These are phyloP conservation scores for Debaryomyces robertsiae DNA, from an alignment of 1,139 yeast species.

Conservation along the genomic window DNA sequence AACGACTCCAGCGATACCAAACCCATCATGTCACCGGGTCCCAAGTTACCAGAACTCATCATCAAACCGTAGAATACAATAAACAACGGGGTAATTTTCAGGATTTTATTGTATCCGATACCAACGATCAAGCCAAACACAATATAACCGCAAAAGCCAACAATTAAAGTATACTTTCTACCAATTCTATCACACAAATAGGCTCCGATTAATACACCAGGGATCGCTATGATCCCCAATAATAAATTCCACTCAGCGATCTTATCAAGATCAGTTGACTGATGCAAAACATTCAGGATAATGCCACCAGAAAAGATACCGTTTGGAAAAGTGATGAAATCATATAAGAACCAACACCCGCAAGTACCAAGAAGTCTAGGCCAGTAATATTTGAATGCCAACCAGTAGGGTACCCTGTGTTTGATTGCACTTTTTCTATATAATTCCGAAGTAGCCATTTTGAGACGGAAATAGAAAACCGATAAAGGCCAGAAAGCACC, in stretches of 20 bases:
- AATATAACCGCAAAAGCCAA: conserved; percentile 50
- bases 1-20: conserved; percentile 66
- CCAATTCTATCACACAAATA: conserved; percentile 44
- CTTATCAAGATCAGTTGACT: conserved; percentile 32
- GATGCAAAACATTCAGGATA: conserved; percentile 38
- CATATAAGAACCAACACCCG: conserved; percentile 54
- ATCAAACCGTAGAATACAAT: conserved; percentile 51
- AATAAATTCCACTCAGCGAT: conserved; percentile 54
- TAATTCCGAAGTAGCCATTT: conserved; percentile 65
- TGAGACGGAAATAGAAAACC: conserved; percentile 70
- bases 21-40: conserved; percentile 80
- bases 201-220: conserved; percentile 52
- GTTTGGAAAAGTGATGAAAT: conserved; percentile 55
- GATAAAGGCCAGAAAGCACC: conserved; percentile 76
- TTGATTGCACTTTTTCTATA: conserved; percentile 50
- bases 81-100: conserved; percentile 44
- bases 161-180: conserved; percentile 47
- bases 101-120: conserved; percentile 43
- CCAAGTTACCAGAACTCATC: conserved; percentile 62
- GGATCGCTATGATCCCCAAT: conserved; percentile 45
- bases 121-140: conserved; percentile 53
- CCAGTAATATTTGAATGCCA: conserved; percentile 51
- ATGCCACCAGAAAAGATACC: conserved; percentile 53
- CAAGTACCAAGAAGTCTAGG: conserved; percentile 46
- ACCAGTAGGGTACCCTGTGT: conserved; percentile 47